Evolutionary conservation across 2,329 filamentous ascomycete species (phyloP).

Genomic region (Emericellopsis atlantica): DNA sequence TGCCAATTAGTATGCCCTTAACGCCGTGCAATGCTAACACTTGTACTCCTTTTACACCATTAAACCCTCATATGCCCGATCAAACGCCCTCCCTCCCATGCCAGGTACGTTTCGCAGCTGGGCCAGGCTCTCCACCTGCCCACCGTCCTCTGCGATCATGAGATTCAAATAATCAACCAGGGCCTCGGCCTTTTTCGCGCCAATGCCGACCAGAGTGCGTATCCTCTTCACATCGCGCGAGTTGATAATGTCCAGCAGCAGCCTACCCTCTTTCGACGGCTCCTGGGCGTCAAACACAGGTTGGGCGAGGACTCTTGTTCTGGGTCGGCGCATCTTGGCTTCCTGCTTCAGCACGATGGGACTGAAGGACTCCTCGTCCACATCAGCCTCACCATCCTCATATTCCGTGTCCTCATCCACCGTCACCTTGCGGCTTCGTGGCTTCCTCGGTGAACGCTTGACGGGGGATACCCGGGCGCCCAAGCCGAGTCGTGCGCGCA

Average conservation of each 20-base stretch:
- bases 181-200: conserved; percentile 56
- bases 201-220: conserved; percentile 55
- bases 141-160: conserved; percentile 23
- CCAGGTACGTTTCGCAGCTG: conserved; percentile 43
- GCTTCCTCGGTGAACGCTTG: conserved; percentile 6
- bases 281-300: conserved; percentile 24
- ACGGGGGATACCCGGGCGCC: conserved; percentile 4
- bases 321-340: conserved; percentile 15
- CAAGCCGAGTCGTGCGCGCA: conserved; percentile 37
- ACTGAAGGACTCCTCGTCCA: conserved; percentile 21
- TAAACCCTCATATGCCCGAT: conserved; percentile 41
- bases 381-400: conserved; percentile 25
- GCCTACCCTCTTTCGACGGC: conserved; percentile 7
- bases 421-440: conserved; percentile 7
- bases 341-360: conserved; percentile 9
- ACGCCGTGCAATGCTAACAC: conserved; percentile 1
- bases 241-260: conserved; percentile 60
- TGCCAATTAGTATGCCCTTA: not conserved
- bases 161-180: conserved; percentile 42
- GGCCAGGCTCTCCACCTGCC: conserved; percentile 31
- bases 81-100: conserved; percentile 42
- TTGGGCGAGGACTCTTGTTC: conserved; percentile 12
- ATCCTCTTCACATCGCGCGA: conserved; percentile 56
- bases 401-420: conserved; percentile 27
- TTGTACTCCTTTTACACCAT: conserved; percentile 1